Percentiles rank a stretch among this genome's conserved stretches.
phyloP scores from a whole-genome alignment of 2,329 filamentous ascomycete genomes.

The Scopulariopsis brevicaulis region DNA sequence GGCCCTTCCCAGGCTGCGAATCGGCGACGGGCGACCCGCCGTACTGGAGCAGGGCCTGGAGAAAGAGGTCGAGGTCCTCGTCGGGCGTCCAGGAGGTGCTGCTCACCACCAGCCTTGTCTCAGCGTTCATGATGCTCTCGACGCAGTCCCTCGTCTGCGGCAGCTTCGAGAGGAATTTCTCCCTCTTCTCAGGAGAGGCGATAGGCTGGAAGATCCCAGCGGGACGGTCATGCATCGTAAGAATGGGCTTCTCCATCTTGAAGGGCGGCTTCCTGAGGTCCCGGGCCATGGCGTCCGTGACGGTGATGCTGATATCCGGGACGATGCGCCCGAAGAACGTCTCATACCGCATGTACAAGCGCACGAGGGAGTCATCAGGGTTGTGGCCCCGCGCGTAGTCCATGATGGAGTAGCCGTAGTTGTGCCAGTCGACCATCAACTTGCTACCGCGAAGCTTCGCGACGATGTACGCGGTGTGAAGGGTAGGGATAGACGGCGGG shows the following conservation, averaged over 20 bases:
- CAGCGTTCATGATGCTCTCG: constrained; percentile 43
- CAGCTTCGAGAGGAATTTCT: constrained; percentile 51
- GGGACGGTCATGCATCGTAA: constrained; percentile 78
- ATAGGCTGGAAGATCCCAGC: constrained; percentile 72
- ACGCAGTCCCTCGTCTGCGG: constrained; percentile 52
- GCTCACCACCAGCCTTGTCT: constrained; percentile 66
- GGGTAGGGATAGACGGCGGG: constrained; percentile 85
- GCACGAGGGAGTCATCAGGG: constrained; percentile 59
- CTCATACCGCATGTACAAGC: constrained; percentile 71
- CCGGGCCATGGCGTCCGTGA: constrained; percentile 78
- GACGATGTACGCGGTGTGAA: constrained; percentile 62
- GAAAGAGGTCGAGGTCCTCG: constrained; percentile 83
- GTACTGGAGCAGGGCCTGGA: constrained; percentile 71
- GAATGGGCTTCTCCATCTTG: constrained; percentile 49
- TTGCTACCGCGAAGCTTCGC: constrained; percentile 69
- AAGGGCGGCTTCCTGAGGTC: constrained; percentile 57
- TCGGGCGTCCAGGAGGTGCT: constrained; percentile 97
- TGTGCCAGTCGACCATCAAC: constrained; percentile 94
- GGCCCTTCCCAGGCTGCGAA: constrained; percentile 24
- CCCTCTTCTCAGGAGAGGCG: constrained; percentile 29
- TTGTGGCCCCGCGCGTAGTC: constrained; percentile 39
- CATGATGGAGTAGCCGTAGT: constrained; percentile 93
- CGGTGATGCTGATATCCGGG: constrained; percentile 65
- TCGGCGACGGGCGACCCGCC: constrained; percentile 19
- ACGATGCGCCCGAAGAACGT: constrained; percentile 56